Base-by-base conservation (phyloP, 441 rosid genomes). In the Geranium incanum region DNA sequence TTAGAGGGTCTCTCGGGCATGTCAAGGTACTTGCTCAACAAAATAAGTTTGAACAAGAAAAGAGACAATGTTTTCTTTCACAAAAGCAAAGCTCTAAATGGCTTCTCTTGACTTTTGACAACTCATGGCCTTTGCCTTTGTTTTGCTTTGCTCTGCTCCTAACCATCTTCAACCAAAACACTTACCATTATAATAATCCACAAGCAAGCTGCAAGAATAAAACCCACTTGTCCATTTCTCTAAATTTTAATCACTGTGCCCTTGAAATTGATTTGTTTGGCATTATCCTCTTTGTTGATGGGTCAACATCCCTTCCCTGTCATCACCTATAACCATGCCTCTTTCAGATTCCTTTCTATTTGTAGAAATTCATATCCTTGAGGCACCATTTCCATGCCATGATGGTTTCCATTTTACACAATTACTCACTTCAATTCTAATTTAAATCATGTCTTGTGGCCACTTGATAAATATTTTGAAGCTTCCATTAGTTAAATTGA, bases 251-350 rank as follows among this genome's bases (percentile, higher is more conserved):
- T 55, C 68, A 59, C 36, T 59, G 70, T 15, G 70, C 65, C 36
- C 21, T 67, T 78, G 77, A 83, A 84, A 77, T 81, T 85, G 88
- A 81, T 84, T 88, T 83, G 87, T 87, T 89, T 92, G 88, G 87
- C 87, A 81, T 90, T 90, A 90, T 92, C 95, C 79, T 78, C 79
- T 78, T 92, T 81, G 97, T 94, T 94, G 95, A 86, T 83, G 78
- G 91, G 96, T 94, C 96, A 85, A 80, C 96, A 84, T 91, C 98
- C 82, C 74, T 80, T 87, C 86, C 87, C 77, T 88, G 85, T 89
- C 97, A 87, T 86, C 89, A 90, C 95, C 96, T 88, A 92, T 80
- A 89, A 84, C 87, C 80, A 86, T 85, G 94, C 97, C 87, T 79
- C 86, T 86, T 85, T 85, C 76, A 88, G 84, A 90, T 90, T 87